Base-by-base conservation (phyloP, 2,329 filamentous ascomycete species). In the Botrytis squamosa region DNA sequence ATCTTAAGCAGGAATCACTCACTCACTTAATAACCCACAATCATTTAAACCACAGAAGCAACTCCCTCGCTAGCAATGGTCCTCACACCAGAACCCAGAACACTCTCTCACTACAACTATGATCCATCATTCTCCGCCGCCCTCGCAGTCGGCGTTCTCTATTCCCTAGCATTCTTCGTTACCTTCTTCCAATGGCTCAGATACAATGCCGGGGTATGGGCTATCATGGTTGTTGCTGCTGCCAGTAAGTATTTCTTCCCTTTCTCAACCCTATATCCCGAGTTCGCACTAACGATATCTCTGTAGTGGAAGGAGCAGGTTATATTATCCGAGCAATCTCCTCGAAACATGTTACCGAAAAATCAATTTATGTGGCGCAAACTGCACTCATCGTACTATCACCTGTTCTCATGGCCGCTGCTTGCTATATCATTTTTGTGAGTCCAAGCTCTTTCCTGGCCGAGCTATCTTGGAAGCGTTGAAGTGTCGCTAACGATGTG, bases 151-250 rank as follows among this genome's bases (percentile, higher is more conserved):
- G 77, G 79, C 10, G 77, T 75, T 12, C 74, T 82, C 1, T 83
- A 81, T 67, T 73, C 76, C 25, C 16, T 79, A 9, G 75, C 71
- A 16, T 80, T 81, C 44, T 14, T 80, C 20, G 73, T 78, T 4
- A 81, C 80, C 1, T 42, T 79, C 5, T 57, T 18, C 80, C 80
- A 82, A 76, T 82, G 80, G 77, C 60, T 83, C n/a, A 75, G 79
- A 71, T 81, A 81, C 70, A 76, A 75, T 25, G 71, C 75, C 79
- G 20, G 80, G 78, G 25, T 82, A 46, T 82, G 81, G 80, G 67
- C 78, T 1, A 73, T 81, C 8, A 82, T 82, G 80, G 79, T 82
- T 2, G 4, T 82, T 18, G 79, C 81, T 22, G 70, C 78, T 40
- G 79, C 74, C 16, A 82, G 81, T 82, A 78, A 60, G 79, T 60